Percentiles rank a stretch among this genome's conserved stretches.
Conservation (phyloP, 2,329 filamentous ascomycete genomes). For the Colletotrichum camelliae region DNA sequence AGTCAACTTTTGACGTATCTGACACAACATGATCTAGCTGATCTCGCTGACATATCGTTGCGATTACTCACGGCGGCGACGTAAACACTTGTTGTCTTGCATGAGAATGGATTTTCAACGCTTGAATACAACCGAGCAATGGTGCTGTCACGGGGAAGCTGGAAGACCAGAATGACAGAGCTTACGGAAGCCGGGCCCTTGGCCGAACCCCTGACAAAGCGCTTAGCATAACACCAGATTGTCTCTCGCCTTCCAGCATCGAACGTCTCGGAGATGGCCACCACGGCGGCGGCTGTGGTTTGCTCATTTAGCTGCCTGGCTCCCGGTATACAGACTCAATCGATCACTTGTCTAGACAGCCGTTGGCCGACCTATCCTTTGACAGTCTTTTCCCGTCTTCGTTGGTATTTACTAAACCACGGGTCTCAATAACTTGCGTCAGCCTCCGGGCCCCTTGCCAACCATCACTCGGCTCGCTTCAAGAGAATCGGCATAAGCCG, state of each 20-base stretch:
- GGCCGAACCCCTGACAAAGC: background rate
- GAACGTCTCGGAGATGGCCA: background rate
- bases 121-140: background rate
- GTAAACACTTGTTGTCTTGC: background rate
- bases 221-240: background rate
- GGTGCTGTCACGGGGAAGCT: background rate
- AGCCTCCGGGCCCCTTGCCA: too few species aligned
- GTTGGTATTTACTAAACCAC: too few species aligned
- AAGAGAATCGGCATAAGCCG: too few species aligned
- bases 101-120: background rate
- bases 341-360: too few species aligned
- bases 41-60: background rate
- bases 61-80: background rate
- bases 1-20: background rate
- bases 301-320: too few species aligned
- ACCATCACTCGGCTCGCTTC: too few species aligned
- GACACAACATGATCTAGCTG: background rate
- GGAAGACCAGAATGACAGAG: background rate
- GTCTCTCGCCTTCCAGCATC: background rate
- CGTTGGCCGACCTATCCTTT: too few species aligned
- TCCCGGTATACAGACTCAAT: too few species aligned
- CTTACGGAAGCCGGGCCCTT: background rate
- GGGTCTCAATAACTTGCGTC: too few species aligned
- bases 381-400: too few species aligned
- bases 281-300: too few species aligned